Conservation (phyloP, 257 asterid species). For the Solanum appendiculatum region DNA sequence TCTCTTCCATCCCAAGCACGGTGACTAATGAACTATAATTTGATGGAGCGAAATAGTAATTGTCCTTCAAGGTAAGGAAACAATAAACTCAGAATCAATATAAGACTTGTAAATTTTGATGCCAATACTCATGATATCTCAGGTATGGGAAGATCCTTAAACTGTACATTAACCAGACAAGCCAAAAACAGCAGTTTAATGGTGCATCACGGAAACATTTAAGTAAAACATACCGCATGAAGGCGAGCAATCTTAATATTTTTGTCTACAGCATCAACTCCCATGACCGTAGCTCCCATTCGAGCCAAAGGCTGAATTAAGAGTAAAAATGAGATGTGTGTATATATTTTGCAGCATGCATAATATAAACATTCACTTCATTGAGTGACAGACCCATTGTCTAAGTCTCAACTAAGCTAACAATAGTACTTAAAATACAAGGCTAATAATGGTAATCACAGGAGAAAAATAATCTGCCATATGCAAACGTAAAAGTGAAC, state of each 20-base stretch:
- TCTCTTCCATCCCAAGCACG: neutral
- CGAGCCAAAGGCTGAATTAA: constrained; percentile 80
- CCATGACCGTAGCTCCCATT: constrained; percentile 79
- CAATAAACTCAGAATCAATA: neutral
- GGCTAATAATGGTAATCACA: neutral
- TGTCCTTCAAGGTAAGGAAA: neutral
- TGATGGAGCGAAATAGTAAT: neutral
- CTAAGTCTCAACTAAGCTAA: neutral
- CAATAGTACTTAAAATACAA: neutral
- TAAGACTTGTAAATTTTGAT: neutral
- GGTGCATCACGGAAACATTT: neutral
- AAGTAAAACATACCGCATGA: constrained; percentile 61
- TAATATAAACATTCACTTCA: neutral
- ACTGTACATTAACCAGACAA: neutral
- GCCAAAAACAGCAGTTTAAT: neutral
- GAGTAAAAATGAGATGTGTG: neutral
- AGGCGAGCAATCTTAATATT: constrained; percentile 75
- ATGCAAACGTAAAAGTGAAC: neutral
- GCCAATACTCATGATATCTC: neutral
- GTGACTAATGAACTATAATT: neutral
- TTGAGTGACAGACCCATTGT: neutral
- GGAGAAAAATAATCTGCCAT: neutral
- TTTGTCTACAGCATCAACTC: constrained; percentile 92
- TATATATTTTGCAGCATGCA: neutral
- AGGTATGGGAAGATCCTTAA: neutral